A percentile compares a stretch with the other conserved stretches of the same genome.
Evolutionary conservation across 768 basidiomycete genomes (phyloP).

Genomic region (Auricularia cornea): DNA sequence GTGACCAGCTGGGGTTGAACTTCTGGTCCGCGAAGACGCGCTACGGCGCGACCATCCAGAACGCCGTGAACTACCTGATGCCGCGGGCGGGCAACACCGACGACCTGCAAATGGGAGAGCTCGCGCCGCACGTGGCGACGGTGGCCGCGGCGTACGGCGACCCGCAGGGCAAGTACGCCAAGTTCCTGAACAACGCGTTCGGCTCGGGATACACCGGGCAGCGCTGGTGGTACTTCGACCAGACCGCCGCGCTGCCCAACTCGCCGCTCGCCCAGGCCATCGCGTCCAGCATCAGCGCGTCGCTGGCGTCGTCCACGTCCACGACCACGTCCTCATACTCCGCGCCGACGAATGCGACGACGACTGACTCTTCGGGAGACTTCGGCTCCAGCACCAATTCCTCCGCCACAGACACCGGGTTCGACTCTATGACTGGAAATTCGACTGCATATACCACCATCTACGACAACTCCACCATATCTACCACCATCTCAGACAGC

Average conservation of each 20-base stretch:
- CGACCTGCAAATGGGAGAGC: slow-evolving; percentile 22
- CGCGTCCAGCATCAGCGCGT: slow-evolving; percentile 5
- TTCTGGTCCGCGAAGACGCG: slow-evolving; percentile 39
- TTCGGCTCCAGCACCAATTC: no score
- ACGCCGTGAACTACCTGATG: slow-evolving; percentile 51
- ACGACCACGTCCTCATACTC: slow-evolving; percentile 1
- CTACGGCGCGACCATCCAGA: slow-evolving; percentile 46
- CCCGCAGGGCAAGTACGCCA: slow-evolving; percentile 40
- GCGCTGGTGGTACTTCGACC: slow-evolving; percentile 43
- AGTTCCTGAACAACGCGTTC: slow-evolving; percentile 24
- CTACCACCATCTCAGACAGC: no score
- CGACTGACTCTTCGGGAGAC: no score
- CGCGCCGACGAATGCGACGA: no score
- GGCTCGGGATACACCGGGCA: slow-evolving; percentile 23
- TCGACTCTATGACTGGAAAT: no score
- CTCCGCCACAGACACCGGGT: no score
- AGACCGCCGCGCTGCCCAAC: slow-evolving; percentile 16
- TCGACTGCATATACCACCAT: no score
- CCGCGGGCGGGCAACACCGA: neutral
- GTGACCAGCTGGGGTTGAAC: slow-evolving; percentile 41
- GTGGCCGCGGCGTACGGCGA: slow-evolving; percentile 55
- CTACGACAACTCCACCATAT: no score
- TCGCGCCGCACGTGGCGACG: slow-evolving; percentile 50
- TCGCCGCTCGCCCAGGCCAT: neutral
- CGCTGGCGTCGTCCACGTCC: slow-evolving; percentile 4